Evolutionary conservation across 2,329 filamentous ascomycete genomes (phyloP).

Genomic region (Penicillium sp.): DNA sequence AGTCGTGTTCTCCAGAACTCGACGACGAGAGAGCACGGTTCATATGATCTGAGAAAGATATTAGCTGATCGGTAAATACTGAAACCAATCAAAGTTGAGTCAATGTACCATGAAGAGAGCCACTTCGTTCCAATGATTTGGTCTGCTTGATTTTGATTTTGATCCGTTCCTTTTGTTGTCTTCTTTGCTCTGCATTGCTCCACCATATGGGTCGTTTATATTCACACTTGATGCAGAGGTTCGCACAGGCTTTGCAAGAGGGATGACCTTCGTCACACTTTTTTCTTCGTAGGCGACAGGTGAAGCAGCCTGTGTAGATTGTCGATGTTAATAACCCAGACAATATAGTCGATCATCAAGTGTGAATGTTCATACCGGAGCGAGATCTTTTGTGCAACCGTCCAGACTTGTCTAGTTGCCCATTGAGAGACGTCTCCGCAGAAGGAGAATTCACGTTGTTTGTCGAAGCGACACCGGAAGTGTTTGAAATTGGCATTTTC

Average conservation of each 20-base stretch:
- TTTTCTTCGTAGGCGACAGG: conserved; percentile 66
- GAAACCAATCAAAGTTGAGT: neutral
- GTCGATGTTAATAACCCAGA: neutral
- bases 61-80: neutral
- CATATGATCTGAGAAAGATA: neutral
- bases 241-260: conserved; percentile 63
- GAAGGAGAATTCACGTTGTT: neutral
- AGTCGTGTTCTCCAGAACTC: conserved; percentile 52
- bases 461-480: neutral
- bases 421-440: neutral
- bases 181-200: conserved; percentile 85
- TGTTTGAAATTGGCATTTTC: conserved; percentile 10
- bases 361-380: conserved; percentile 66
- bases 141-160: conserved; percentile 98
- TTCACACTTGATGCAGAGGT: conserved; percentile 83
- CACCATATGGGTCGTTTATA: conserved; percentile 98
- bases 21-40: conserved; percentile 25
- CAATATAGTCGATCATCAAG: neutral
- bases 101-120: conserved; percentile 47
- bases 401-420: neutral
- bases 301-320: conserved; percentile 59
- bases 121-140: conserved; percentile 85
- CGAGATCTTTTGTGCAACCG: conserved; percentile 90
- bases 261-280: conserved; percentile 69
- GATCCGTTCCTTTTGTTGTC: conserved; percentile 88